phyloP scores from a whole-genome alignment of 2,329 filamentous ascomycete species.

The Pyrenophora teres region DNA sequence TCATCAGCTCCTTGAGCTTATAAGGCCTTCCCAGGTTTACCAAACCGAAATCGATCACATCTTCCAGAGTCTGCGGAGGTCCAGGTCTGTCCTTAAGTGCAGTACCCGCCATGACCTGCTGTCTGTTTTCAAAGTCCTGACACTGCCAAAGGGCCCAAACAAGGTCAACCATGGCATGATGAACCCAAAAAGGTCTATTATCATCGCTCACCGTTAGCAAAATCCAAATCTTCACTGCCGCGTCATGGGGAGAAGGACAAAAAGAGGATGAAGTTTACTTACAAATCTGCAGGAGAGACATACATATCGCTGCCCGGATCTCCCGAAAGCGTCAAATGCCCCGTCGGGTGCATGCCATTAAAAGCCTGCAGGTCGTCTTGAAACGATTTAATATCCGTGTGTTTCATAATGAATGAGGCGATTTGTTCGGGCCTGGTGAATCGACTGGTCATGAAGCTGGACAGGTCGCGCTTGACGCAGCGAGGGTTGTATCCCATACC shows the following conservation, averaged over 20 bases:
- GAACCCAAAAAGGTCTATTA: slow-evolving; percentile 50
- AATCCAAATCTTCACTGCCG: slow-evolving; percentile 36
- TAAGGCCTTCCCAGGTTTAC: slow-evolving; percentile 41
- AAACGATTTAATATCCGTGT: slow-evolving; percentile 44
- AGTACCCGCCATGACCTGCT: slow-evolving; percentile 50
- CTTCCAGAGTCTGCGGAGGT: slow-evolving; percentile 29
- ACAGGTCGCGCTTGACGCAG: slow-evolving; percentile 50
- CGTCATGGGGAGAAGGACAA: neutral
- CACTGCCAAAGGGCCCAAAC: slow-evolving; percentile 58
- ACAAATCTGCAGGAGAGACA: slow-evolving; percentile 46
- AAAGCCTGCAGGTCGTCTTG: slow-evolving; percentile 47
- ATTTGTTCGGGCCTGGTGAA: slow-evolving; percentile 39
- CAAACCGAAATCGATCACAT: slow-evolving; percentile 49
- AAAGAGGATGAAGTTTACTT: neutral
- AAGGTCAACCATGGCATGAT: slow-evolving; percentile 57
- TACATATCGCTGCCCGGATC: slow-evolving; percentile 53
- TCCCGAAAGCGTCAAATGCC: slow-evolving; percentile 54
- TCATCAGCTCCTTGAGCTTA: slow-evolving; percentile 52
- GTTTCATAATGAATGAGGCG: slow-evolving; percentile 30
- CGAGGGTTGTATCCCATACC: slow-evolving; percentile 46
- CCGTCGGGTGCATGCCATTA: slow-evolving; percentile 50
- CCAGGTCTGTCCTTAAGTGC: slow-evolving; percentile 48
- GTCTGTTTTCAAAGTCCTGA: slow-evolving; percentile 47
- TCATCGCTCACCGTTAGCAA: slow-evolving; percentile 22
- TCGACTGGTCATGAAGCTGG: slow-evolving; percentile 31